A percentile compares a stretch with the other conserved stretches of the same genome.
Conservation (phyloP, 352 stramenopile species). For the Pythium utonaiense region DNA sequence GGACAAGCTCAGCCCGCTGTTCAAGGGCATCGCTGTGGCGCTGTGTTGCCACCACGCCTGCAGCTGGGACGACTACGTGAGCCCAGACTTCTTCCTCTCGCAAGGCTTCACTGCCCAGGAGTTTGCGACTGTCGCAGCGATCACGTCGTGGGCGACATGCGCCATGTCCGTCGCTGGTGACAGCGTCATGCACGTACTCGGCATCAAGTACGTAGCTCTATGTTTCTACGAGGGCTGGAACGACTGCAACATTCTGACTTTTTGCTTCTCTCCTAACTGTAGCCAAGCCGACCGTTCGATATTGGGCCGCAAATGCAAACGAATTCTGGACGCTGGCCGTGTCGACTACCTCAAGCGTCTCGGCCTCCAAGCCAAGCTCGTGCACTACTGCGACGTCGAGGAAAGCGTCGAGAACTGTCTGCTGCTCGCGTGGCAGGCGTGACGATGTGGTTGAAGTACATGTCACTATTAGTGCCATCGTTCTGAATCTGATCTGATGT, state of each 20-base stretch:
- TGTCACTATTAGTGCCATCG: constrained; percentile 13
- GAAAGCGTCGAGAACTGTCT: constrained; percentile 84
- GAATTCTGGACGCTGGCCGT: constrained; percentile 69
- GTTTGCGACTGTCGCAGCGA: constrained; percentile 56
- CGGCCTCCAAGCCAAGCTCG: constrained; percentile 57
- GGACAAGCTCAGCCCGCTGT: constrained; percentile 27
- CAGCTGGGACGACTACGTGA: constrained; percentile 70
- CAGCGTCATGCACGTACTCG: constrained; percentile 63
- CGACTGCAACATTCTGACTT: no score
- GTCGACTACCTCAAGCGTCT: constrained; percentile 46
- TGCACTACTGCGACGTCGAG: constrained; percentile 71
- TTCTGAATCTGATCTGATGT: constrained; percentile 1
- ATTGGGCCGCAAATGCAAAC: constrained; percentile 73
- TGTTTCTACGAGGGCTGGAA: no score
- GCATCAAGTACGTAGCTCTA: constrained; percentile 42
- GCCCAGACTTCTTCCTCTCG: constrained; percentile 48
- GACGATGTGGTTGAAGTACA: constrained; percentile 1
- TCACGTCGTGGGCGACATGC: constrained; percentile 81
- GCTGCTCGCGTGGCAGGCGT: constrained; percentile 55
- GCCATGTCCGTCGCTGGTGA: constrained; percentile 64
- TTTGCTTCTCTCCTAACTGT: background rate
- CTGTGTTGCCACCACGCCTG: constrained; percentile 83
- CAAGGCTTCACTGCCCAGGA: constrained; percentile 56
- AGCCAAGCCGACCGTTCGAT: constrained; percentile 64
- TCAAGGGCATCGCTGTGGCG: constrained; percentile 62